A percentile compares a stretch with the other conserved stretches of the same genome.
phyloP scores from a whole-genome alignment of 2,329 filamentous ascomycete genomes.

The Aspergillus uvarum region DNA sequence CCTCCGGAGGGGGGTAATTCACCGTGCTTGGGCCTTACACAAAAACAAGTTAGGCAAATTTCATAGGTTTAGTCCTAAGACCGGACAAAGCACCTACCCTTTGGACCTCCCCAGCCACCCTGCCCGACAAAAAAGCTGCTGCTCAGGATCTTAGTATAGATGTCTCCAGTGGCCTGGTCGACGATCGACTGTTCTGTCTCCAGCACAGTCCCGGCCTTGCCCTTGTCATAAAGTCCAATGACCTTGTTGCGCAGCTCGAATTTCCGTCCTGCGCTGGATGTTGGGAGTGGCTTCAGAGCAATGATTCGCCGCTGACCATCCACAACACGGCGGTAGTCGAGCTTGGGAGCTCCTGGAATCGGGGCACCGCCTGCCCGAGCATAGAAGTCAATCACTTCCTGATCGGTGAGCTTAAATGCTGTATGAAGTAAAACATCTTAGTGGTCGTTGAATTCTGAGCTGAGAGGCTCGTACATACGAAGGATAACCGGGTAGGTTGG shows the following conservation, averaged over 20 bases:
- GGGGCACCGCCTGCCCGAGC: slow-evolving; percentile 58
- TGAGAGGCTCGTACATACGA: slow-evolving; percentile 50
- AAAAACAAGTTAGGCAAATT: slow-evolving; percentile 1
- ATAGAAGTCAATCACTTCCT: slow-evolving; percentile 85
- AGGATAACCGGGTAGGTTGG: slow-evolving; percentile 84
- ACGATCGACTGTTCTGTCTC: slow-evolving; percentile 77
- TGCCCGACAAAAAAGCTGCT: slow-evolving; percentile 80
- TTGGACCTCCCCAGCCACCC: slow-evolving; percentile 83
- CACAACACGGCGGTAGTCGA: slow-evolving; percentile 72
- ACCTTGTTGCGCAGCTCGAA: slow-evolving; percentile 79
- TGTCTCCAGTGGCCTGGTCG: slow-evolving; percentile 65
- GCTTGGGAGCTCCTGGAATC: slow-evolving; percentile 74
- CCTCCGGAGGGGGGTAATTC: slow-evolving; percentile 75
- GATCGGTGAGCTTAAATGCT: slow-evolving; percentile 74
- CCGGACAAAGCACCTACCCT: slow-evolving; percentile 55
- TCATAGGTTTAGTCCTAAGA: neutral
- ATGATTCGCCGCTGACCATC: slow-evolving; percentile 81
- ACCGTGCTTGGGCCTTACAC: slow-evolving; percentile 63
- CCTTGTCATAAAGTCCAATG: slow-evolving; percentile 86
- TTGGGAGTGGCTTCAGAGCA: slow-evolving; percentile 73
- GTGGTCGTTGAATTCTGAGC: slow-evolving; percentile 28
- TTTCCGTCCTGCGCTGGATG: slow-evolving; percentile 66
- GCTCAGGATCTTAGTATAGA: slow-evolving; percentile 68
- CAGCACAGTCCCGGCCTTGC: slow-evolving; percentile 75
- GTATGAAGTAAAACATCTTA: slow-evolving; percentile 28